Conservation (phyloP, 176 grass and related monocot genomes). For the Otatea glauca region DNA sequence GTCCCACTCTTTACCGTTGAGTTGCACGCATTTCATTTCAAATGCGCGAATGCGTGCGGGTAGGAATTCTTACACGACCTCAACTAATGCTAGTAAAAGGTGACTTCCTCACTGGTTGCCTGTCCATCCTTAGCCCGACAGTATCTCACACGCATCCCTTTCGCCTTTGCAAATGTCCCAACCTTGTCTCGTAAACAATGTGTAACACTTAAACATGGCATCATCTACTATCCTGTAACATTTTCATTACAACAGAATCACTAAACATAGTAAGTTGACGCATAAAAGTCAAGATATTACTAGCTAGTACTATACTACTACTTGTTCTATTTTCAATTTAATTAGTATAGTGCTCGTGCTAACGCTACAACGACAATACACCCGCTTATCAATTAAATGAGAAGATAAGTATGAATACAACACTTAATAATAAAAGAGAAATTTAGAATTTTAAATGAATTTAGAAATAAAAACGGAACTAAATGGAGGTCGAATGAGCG, state of each 20-base stretch:
- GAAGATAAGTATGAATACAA: too few relatives aligned
- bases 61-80: neutral
- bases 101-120: neutral
- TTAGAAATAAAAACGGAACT: too few relatives aligned
- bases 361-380: too few relatives aligned
- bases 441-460: too few relatives aligned
- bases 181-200: neutral
- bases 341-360: too few relatives aligned
- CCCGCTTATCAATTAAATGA: too few relatives aligned
- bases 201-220: neutral
- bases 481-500: too few relatives aligned
- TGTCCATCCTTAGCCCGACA: neutral
- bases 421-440: too few relatives aligned
- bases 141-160: neutral
- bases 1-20: neutral
- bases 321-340: neutral
- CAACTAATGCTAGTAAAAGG: neutral
- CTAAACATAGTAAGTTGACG: neutral
- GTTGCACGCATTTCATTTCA: neutral
- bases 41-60: neutral
- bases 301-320: neutral
- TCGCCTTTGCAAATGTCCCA: neutral
- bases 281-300: neutral
- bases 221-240: neutral
- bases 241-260: neutral